Evolutionary conservation across 1,284 basidiomycete species (phyloP), one percentile per base, ranked within the genome.

Genomic region (Moesziomyces sp.): DNA sequence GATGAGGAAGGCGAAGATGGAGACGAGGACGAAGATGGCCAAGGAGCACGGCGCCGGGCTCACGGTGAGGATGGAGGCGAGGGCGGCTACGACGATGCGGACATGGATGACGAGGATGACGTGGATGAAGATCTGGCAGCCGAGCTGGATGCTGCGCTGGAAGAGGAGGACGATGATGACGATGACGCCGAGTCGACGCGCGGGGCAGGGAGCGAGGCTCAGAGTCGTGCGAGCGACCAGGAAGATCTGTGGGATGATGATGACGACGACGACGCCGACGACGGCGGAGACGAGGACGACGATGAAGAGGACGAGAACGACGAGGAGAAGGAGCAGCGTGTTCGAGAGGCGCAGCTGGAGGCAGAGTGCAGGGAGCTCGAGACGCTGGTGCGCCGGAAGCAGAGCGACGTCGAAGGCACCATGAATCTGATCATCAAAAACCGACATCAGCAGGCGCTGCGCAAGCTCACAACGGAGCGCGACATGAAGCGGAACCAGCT

Each of bases 201-300:
- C 52, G 74, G 40, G 90, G 83, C 69, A 58, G 73, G 73, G 60
- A 48, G 64, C 35, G 44, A 75, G 49, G 61, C 76, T 57, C 62
- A 74, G 54, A 70, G 81, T 53, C 44, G 81, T 52, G 70, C 76
- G 68, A 71, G 63, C 48, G 79, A 72, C 21, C 56, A 77, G 21
- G 74, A 82, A 35, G 84, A 80, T 18, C 59, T 79, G 21, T 67
- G 80, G 76, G 59, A 78, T 53, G 80, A 83, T 46, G 71, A 84
- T 43, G 76, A 81, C 60, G 76, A 82, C 47, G 72, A 85, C 44
- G 76, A 82, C 24, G 75, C 96, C 89, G 60, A 94, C 87, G 6
- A 92, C 90, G 16, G 93, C 93, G 48, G 91, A 88, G 52, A 92
- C 84, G 84, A 94, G 90, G 51, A 93, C 87, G 79, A 90, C 90